Evolutionary conservation across 495 filamentous ascomycete species (phyloP).

Genomic region (Penicillium soppii): DNA sequence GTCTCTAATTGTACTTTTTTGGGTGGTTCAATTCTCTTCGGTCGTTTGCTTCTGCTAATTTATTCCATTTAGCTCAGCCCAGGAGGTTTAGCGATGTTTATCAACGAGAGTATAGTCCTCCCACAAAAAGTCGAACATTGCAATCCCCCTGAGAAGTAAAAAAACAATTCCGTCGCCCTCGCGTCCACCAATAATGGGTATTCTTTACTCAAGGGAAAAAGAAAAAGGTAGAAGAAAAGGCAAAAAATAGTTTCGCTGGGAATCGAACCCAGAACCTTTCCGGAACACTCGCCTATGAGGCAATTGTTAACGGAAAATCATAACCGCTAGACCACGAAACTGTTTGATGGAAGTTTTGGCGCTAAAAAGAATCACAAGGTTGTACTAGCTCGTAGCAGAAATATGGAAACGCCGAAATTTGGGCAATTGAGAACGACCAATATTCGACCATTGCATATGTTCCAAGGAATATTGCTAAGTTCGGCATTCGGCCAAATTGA

Average conservation of each 20-base stretch:
- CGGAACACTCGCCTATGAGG: conserved; percentile 3
- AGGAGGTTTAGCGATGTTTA: background rate
- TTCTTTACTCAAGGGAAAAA: background rate
- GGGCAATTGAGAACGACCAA: too few relatives aligned
- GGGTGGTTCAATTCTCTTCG: background rate
- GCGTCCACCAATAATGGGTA: background rate
- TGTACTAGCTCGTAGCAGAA: too few relatives aligned
- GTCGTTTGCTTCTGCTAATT: background rate
- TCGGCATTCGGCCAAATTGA: background rate
- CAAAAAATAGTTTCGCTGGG: conserved; percentile 22
- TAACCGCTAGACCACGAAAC: conserved; percentile 14
- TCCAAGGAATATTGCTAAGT: too few relatives aligned
- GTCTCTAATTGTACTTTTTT: background rate
- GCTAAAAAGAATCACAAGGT: too few relatives aligned
- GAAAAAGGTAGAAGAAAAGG: background rate
- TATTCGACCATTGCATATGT: too few relatives aligned
- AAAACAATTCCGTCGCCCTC: background rate
- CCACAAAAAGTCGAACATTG: background rate
- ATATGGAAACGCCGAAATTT: too few relatives aligned
- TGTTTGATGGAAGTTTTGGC: conserved; percentile 1
- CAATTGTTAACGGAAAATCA: conserved; percentile 15
- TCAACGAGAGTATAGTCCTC: background rate
- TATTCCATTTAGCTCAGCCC: background rate
- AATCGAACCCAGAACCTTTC: conserved; percentile 26
- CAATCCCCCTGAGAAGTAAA: background rate